Base-by-base conservation (phyloP, 2,329 filamentous ascomycete genomes). In the Colletotrichum phormii region DNA sequence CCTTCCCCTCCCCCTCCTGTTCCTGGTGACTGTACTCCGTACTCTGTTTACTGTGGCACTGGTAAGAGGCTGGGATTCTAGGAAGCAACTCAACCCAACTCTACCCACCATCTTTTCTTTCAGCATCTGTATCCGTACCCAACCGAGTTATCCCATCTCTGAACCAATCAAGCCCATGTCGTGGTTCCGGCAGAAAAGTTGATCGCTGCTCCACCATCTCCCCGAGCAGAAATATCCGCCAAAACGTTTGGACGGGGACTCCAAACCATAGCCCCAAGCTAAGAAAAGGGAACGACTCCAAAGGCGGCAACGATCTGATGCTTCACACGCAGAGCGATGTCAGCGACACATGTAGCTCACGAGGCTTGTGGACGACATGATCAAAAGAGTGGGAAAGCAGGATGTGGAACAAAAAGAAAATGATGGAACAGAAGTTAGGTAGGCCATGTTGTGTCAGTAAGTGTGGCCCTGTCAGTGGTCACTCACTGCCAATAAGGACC, bases 121-220 rank as follows among this genome's bases (percentile, higher is more conserved):
- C 51, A 11, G 61, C 35, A 33, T 64, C 49, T 31, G 22, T 26
- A n/a, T 49, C n/a, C 42, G 42, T 49, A 46, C 51, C 33, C 60
- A 42, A 58, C 66, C 51, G 59, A 55, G n/a, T n/a, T 35, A 26
- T 31, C 26, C 60, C 51, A 24, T 26, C 15, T n/a, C 33, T 8
- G 33, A 26, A 35, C 65, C 66, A 64, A 57, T 69, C 57, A 67
- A 53, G n/a, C 26, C 13, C 54, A 9, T 49, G 42, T 51, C n/a
- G 42, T 12, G 49, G 24, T 46, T 24, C 42, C 46, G 51, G 46
- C 61, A 49, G 31, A 69, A 64, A 35, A 31, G 55, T 54, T 54
- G 31, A 63, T 63, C 61, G 26, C 42, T 58, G 53, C 53, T 55
- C 42, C 66, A 57, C 66, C 66, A 69, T 63, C 61, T 69, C 60